Conservation (phyloP, 192 early-diverging fungal genomes). For the Obelidium mucronatum region DNA sequence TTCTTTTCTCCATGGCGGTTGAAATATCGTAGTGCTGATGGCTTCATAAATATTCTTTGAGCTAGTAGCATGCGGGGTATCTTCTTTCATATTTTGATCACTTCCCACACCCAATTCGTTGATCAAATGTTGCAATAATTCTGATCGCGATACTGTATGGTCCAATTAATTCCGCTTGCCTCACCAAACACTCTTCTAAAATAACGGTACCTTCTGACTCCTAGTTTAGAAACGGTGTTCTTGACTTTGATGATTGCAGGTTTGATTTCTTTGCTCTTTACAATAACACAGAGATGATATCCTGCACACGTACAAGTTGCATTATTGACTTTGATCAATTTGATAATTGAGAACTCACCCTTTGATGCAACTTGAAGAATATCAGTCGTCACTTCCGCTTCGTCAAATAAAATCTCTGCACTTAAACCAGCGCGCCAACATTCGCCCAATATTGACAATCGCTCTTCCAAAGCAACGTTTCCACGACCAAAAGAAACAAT, state of each 20-base stretch:
- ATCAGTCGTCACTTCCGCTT: slow-evolving; percentile 28
- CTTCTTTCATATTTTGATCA: neutral
- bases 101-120: slow-evolving; percentile 35
- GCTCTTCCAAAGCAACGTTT: slow-evolving; percentile 71
- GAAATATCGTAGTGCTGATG: slow-evolving; percentile 20
- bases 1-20: slow-evolving; percentile 26
- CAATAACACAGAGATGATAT: slow-evolving; percentile 31
- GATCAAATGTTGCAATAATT: slow-evolving; percentile 45
- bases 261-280: slow-evolving; percentile 45
- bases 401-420: slow-evolving; percentile 72
- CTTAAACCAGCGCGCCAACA: slow-evolving; percentile 80
- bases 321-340: slow-evolving; percentile 6
- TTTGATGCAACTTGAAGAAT: slow-evolving; percentile 9
- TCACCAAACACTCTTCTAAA: no score
- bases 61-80: neutral
- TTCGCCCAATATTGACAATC: slow-evolving; percentile 78
- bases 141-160: slow-evolving; percentile 38
- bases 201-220: slow-evolving; percentile 47
- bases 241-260: slow-evolving; percentile 52
- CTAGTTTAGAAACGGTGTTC: slow-evolving; percentile 41
- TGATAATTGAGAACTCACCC: neutral
- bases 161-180: neutral
- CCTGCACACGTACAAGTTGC: neutral
- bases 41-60: slow-evolving; percentile 19
- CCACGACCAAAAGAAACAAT: slow-evolving; percentile 82